Evolutionary conservation across 805 yeast genomes (phyloP), one percentile per base, ranked within the genome.

Genomic region (Zygosaccharomyces bisporus): DNA sequence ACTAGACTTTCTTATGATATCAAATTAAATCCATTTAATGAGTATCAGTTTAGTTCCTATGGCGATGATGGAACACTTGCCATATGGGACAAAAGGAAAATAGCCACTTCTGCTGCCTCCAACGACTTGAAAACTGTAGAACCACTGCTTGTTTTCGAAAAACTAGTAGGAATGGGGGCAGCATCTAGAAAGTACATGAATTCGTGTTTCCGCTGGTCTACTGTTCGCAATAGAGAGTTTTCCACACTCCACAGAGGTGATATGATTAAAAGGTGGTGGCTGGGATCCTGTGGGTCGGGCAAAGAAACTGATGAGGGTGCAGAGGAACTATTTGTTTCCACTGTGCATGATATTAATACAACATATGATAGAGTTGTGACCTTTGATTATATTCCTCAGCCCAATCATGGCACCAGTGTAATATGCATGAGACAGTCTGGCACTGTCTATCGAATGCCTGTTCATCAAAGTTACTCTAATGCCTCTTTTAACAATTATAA

Each of bases 351-450:
- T 60, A 77, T 79, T 8, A 77, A 76, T 46, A 82, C 95, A 0
- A 85, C 83, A 43, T 81, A 76, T 55, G 95, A 89, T 52, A 74
- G 90, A 53, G 95, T 89, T 1, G 80, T 84, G 1, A 82, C 95
- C 0, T 89, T 83, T 65, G 96, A 89, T 61, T 89, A 88, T 60
- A 77, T 81, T n/a, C 80, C 82, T 0, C 55, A 56, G 38, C 79
- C 76, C 45, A 68, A 78, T 2, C 73, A 80, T 17, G 75, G 79
- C 1, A 75, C 85, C 6, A 80, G 83, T 53, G 72, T 86, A 45
- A 79, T 90, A 21, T 89, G 97, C 63, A 83, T 90, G 84, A 72
- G 96, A 51, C 95, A 87, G 56, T 85, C 95, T 1, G 97, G 97
- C 3, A 83, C 86, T 42, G 81, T 89, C 0, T 89, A 85, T 63